These are phyloP conservation scores for Albophoma yamanashiensis DNA, from an alignment of 2,329 filamentous ascomycete genomes.

Conservation along the genomic window DNA sequence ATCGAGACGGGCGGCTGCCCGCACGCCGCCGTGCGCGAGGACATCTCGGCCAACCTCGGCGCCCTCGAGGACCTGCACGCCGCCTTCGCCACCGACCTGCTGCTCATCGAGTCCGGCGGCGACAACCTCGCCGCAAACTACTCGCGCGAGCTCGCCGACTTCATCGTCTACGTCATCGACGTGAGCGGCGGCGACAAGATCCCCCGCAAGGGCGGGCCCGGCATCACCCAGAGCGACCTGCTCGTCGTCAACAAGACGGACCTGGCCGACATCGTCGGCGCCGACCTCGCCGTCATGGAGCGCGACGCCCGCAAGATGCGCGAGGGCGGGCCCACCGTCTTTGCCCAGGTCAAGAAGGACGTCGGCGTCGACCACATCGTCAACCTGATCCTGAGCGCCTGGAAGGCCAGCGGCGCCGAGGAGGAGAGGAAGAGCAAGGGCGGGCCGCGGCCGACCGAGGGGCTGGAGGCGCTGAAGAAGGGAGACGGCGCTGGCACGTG, in stretches of 20 bases:
- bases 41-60: conserved; percentile 87
- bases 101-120: conserved; percentile 91
- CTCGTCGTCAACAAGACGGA: conserved; percentile 97
- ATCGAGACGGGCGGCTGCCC: conserved; percentile 98
- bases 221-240: conserved; percentile 92
- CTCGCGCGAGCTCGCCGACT: conserved; percentile 87
- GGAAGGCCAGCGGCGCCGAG: conserved; percentile 81
- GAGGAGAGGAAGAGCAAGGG: conserved; percentile 41
- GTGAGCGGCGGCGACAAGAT: conserved; percentile 96
- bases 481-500: neutral
- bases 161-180: conserved; percentile 98
- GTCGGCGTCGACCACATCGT: conserved; percentile 80
- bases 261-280: conserved; percentile 79
- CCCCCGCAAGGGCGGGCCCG: conserved; percentile 87
- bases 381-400: conserved; percentile 78
- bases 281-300: conserved; percentile 90
- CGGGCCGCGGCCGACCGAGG: conserved; percentile 47
- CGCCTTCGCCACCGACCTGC: conserved; percentile 67
- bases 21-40: conserved; percentile 93
- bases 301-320: conserved; percentile 88
- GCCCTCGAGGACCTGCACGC: conserved; percentile 82
- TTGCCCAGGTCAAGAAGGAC: conserved; percentile 92
- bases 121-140: conserved; percentile 98
- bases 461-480: conserved; percentile 35
- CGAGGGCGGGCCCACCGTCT: conserved; percentile 89